Percentiles rank a stretch among this genome's conserved stretches.
Conservation (phyloP, 106 monocot genomes). For the Dioscorea dumetorum region DNA sequence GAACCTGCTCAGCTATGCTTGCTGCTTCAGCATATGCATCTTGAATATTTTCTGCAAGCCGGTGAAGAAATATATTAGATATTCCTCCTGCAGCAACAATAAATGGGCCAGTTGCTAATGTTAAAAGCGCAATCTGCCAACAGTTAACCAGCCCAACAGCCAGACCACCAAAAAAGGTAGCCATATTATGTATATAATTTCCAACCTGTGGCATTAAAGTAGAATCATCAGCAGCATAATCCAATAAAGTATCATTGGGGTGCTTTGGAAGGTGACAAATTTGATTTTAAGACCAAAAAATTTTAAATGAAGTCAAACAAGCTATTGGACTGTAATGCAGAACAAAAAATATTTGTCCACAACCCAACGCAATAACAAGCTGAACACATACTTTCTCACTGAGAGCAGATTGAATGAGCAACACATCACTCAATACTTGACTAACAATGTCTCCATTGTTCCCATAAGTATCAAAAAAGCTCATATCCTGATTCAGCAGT, state of each 20-base stretch:
- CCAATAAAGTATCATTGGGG: too few species aligned
- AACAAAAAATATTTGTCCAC: too few species aligned
- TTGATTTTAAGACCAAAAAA: too few species aligned
- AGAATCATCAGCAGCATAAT: not conserved
- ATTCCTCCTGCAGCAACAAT: slow-evolving; percentile 99
- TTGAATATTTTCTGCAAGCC: slow-evolving; percentile 99
- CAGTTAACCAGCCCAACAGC: slow-evolving; percentile 88
- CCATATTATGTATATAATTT: slow-evolving; percentile 99
- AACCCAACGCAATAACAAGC: not conserved
- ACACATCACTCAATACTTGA: slow-evolving; percentile 98
- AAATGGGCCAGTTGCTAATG: slow-evolving; percentile 84
- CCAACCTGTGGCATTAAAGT: slow-evolving; percentile 61
- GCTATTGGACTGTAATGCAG: not conserved
- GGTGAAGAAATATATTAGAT: slow-evolving; percentile 97
- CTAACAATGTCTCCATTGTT: slow-evolving; percentile 99
- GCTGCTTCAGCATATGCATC: slow-evolving; percentile 99
- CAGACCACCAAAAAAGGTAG: slow-evolving; percentile 98
- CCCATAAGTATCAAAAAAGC: slow-evolving; percentile 99
- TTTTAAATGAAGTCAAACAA: not conserved
- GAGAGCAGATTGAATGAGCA: slow-evolving; percentile 98
- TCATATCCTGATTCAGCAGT: slow-evolving; percentile 96
- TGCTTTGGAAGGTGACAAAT: too few species aligned
- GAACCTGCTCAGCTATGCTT: slow-evolving; percentile 98
- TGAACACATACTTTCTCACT: slow-evolving; percentile 86
- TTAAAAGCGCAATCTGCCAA: slow-evolving; percentile 98